Evolutionary conservation across 306 rosid species (phyloP).

Genomic region (Gastrolobium villosum): DNA sequence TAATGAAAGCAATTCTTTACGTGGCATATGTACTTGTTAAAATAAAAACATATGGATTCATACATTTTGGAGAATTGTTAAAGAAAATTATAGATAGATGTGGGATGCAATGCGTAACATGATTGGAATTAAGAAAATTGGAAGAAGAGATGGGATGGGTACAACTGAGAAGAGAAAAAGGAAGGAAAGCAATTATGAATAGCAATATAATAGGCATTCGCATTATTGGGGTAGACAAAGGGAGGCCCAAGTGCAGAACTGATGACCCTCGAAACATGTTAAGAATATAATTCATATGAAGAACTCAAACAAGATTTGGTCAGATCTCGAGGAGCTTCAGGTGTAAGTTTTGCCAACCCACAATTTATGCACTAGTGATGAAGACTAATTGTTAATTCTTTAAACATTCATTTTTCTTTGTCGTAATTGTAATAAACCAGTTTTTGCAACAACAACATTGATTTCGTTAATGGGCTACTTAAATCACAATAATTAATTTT

Average conservation of each 20-base stretch:
- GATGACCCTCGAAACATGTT: conserved; percentile 49
- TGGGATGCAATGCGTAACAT: background rate
- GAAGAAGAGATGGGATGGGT: background rate
- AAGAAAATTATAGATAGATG: background rate
- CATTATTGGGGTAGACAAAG: conserved; percentile 49
- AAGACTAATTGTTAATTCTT: background rate
- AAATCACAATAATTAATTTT: too few relatives aligned
- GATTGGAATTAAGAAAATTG: conserved; percentile 46
- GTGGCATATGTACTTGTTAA: background rate
- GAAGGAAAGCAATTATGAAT: conserved; percentile 40
- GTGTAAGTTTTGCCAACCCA: conserved; percentile 35
- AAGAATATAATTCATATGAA: conserved; percentile 44
- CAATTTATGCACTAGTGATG: background rate
- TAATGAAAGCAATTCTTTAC: too few relatives aligned
- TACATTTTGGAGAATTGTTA: background rate
- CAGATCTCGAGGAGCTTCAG: conserved; percentile 49
- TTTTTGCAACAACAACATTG: too few relatives aligned
- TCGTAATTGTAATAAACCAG: too few relatives aligned
- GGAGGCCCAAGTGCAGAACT: conserved; percentile 50
- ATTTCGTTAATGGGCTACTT: too few relatives aligned
- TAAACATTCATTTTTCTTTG: too few relatives aligned
- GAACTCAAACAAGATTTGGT: conserved; percentile 43
- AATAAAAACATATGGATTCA: background rate
- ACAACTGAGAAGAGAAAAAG: conserved; percentile 9
- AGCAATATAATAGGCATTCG: too few relatives aligned